Percentiles rank a stretch among this genome's conserved stretches.
phyloP scores from a whole-genome alignment of 306 rosid species.

The Cucurbita moschata region DNA sequence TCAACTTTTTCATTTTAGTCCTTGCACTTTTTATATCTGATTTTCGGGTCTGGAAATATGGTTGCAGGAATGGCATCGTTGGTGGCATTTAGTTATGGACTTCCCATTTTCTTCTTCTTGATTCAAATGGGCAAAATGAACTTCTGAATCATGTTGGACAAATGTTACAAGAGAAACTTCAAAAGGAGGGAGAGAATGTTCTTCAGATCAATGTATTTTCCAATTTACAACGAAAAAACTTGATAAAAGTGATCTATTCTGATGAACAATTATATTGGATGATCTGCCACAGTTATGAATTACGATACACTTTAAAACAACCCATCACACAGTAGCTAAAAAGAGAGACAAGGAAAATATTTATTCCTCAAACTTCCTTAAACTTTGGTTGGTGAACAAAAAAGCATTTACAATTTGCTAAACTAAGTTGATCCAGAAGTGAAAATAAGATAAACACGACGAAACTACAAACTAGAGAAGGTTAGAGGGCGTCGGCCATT shows the following conservation, averaged over 20 bases:
- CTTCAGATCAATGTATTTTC: neutral
- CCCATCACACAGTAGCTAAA: neutral
- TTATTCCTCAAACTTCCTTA: slow-evolving; percentile 5
- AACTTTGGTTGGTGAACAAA: neutral
- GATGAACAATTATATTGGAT: neutral
- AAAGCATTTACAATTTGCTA: neutral
- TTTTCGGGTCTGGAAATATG: neutral
- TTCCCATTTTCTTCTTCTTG: slow-evolving; percentile 39
- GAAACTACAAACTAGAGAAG: neutral
- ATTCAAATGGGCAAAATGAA: slow-evolving; percentile 31
- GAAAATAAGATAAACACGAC: neutral
- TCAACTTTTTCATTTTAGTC: no score
- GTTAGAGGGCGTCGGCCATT: neutral
- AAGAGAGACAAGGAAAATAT: neutral
- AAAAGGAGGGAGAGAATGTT: neutral
- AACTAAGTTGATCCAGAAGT: neutral
- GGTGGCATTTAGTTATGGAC: slow-evolving; percentile 44
- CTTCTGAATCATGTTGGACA: slow-evolving; percentile 9
- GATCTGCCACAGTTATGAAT: neutral
- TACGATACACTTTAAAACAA: neutral
- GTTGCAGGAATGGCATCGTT: slow-evolving; percentile 35
- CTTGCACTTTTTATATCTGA: neutral
- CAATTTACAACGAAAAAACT: neutral
- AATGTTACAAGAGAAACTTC: neutral
- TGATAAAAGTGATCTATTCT: neutral